Conservation (phyloP, 2,329 filamentous ascomycete genomes). For the Emergomyces africanus region DNA sequence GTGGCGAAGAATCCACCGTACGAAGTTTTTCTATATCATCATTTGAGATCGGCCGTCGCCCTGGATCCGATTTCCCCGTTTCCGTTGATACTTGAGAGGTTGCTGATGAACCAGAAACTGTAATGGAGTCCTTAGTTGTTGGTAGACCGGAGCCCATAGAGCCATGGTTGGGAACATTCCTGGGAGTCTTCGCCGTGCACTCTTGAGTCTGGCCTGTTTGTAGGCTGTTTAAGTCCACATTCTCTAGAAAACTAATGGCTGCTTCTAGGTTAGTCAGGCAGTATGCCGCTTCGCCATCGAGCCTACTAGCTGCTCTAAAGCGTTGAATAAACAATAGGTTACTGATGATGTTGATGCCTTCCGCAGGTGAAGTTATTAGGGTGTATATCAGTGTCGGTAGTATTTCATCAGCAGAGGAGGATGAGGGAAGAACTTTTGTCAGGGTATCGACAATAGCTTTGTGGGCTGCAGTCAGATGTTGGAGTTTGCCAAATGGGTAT, state of each 20-base stretch:
- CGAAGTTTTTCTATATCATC: conserved; percentile 9
- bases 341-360: conserved; percentile 79
- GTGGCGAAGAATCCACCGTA: conserved; percentile 41
- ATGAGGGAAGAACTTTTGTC: conserved; percentile 51
- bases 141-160: conserved; percentile 17
- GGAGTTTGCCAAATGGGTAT: conserved; percentile 83
- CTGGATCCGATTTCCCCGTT: conserved; percentile 7
- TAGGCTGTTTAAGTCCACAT: conserved; percentile 82
- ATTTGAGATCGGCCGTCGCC: not conserved
- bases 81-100: conserved; percentile 17
- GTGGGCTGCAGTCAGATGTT: conserved; percentile 75
- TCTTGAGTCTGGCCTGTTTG: conserved; percentile 65
- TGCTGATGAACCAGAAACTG: conserved; percentile 8
- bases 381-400: conserved; percentile 95
- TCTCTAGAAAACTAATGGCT: conserved; percentile 86
- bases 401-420: conserved; percentile 91
- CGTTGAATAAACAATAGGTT: conserved; percentile 90
- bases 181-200: conserved; percentile 48
- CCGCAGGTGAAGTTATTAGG: conserved; percentile 77
- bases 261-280: conserved; percentile 94
- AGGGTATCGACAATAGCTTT: conserved; percentile 88
- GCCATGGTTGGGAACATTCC: conserved; percentile 13
- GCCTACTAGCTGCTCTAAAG: conserved; percentile 72
- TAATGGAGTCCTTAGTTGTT: conserved; percentile 4
- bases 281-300: conserved; percentile 90